A percentile compares a stretch with the other conserved stretches of the same genome.
Conservation (phyloP, 805 yeast species). For the Candida suzukii region DNA sequence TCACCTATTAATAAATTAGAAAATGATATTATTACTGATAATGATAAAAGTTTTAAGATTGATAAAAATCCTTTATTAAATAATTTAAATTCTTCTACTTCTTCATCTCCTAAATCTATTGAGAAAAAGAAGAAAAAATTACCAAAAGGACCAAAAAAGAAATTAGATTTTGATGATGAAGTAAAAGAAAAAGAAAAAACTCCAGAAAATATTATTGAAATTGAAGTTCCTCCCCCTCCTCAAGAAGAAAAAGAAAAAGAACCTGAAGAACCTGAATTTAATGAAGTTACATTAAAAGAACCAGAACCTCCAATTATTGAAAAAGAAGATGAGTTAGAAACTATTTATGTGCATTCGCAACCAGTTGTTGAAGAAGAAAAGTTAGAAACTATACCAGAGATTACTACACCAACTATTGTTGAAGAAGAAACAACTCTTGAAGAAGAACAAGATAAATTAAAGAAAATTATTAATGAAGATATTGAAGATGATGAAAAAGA, state of each 20-base stretch:
- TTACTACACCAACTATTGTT: constrained; percentile 9
- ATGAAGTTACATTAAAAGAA: no score
- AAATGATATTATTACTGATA: neutral
- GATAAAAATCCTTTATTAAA: no score
- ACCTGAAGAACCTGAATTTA: no score
- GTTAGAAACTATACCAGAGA: neutral
- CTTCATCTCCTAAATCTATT: no score
- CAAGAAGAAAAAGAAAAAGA: no score
- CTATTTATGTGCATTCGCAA: neutral
- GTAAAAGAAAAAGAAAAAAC: neutral
- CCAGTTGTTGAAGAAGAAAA: neutral
- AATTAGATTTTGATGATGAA: neutral
- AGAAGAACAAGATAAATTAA: constrained; percentile 12
- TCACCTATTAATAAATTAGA: neutral
- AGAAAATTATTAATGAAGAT: constrained; percentile 11
- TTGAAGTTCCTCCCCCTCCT: no score
- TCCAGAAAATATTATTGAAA: neutral
- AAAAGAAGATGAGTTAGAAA: neutral
- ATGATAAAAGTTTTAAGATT: no score
- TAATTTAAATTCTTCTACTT: no score
- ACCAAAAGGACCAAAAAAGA: neutral
- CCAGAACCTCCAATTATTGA: no score
- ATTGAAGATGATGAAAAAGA: constrained; percentile 17
- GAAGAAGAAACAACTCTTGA: constrained; percentile 7
- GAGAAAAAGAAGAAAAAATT: neutral